phyloP scores from a whole-genome alignment of 495 filamentous ascomycete species.

The Hypoxylon cercidicola region DNA sequence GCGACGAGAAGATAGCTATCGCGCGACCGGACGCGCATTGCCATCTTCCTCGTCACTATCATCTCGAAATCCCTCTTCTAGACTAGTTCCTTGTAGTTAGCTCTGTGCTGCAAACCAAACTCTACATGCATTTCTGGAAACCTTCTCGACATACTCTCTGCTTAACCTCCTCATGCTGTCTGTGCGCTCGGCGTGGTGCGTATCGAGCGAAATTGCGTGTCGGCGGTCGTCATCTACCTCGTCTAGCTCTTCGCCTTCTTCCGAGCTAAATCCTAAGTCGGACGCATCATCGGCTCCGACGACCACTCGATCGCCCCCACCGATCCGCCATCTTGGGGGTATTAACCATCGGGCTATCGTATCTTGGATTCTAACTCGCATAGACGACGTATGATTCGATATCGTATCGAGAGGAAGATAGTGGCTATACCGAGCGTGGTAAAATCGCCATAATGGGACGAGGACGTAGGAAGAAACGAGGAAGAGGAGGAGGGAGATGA shows the following conservation, averaged over 20 bases:
- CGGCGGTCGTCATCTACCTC: constrained; percentile 74
- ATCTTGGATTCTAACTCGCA: constrained; percentile 70
- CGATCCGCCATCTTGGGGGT: constrained; percentile 64
- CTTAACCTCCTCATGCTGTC: constrained; percentile 71
- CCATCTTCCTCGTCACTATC: constrained; percentile 74
- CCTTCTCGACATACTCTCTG: constrained; percentile 67
- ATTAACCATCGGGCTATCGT: constrained; percentile 64
- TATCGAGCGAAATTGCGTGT: constrained; percentile 69
- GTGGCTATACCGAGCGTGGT: constrained; percentile 77
- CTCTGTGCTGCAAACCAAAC: constrained; percentile 6
- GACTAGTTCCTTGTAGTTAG: constrained; percentile 42
- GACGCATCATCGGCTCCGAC: constrained; percentile 53
- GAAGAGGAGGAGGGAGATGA: constrained; percentile 81
- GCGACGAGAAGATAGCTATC: constrained; percentile 14
- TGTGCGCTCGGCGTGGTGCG: constrained; percentile 62
- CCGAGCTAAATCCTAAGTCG: constrained; percentile 59
- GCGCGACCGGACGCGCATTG: constrained; percentile 20
- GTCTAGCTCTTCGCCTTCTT: constrained; percentile 70
- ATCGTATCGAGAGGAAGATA: constrained; percentile 75
- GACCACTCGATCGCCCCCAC: constrained; percentile 46
- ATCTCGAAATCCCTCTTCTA: constrained; percentile 86
- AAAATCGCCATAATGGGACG: constrained; percentile 78
- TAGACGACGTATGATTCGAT: constrained; percentile 67
- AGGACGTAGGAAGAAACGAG: constrained; percentile 74
- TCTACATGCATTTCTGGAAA: not conserved